phyloP scores from a whole-genome alignment of 139 green algal genomes.

The Pseudopediastrum boryanum region DNA sequence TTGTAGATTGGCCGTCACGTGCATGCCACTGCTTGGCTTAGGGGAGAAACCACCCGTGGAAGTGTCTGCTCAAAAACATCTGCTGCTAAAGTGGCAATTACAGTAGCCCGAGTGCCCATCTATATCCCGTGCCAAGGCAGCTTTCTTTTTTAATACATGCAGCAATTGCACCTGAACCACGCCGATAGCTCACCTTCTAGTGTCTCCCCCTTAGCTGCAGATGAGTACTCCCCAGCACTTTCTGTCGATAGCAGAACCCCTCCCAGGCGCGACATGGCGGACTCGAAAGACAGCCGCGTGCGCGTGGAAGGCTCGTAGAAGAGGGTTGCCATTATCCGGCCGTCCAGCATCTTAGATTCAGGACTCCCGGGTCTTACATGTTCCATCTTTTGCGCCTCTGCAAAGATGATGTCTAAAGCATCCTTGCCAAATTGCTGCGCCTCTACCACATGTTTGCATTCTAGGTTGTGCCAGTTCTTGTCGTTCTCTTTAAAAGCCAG shows the following conservation, averaged over 20 bases:
- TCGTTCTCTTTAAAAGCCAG: not conserved
- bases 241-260: slow-evolving; percentile 96
- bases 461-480: slow-evolving; percentile 43
- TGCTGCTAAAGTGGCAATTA: too few relatives aligned
- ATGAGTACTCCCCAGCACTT: slow-evolving; percentile 95
- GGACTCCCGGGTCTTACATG: slow-evolving; percentile 53
- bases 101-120: too few relatives aligned
- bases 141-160: too few relatives aligned
- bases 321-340: slow-evolving; percentile 96
- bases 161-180: too few relatives aligned
- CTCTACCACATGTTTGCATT: slow-evolving; percentile 69
- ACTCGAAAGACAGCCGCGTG: slow-evolving; percentile 97
- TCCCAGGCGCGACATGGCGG: slow-evolving; percentile 92
- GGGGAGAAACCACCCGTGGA: too few relatives aligned
- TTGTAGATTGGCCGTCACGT: too few relatives aligned
- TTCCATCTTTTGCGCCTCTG: slow-evolving; percentile 84
- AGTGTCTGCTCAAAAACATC: too few relatives aligned
- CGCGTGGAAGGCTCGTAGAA: slow-evolving; percentile 99
- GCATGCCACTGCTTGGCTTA: too few relatives aligned
- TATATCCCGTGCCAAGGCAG: too few relatives aligned
- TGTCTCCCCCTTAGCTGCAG: slow-evolving; percentile 97
- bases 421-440: slow-evolving; percentile 90
- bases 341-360: slow-evolving; percentile 77
- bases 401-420: slow-evolving; percentile 88
- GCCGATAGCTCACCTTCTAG: slow-evolving; percentile 92